Evolutionary conservation across 2,329 filamentous ascomycete genomes (phyloP), one percentile per base, ranked within the genome.

Genomic region (Fusarium nodosum): DNA sequence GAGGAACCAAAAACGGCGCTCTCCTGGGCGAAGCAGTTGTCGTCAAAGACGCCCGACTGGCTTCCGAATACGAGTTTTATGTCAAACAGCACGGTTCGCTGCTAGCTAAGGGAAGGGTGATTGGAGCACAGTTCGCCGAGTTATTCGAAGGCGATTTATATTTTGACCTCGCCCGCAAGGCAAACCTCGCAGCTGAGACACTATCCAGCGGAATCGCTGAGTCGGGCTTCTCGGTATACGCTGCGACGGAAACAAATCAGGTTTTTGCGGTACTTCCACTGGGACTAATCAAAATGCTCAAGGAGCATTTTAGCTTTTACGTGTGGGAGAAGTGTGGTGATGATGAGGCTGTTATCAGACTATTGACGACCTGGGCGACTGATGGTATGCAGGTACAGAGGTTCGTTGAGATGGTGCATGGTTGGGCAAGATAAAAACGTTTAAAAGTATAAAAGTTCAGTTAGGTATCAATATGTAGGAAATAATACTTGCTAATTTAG

Each of bases 281-380:
- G 15, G 68, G 66, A 0, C 50, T 85, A 36, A 78, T 84, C 24
- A 72, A 77, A 4, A 71, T 67, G 24, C 66, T 86, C 36, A 80
- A 84, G 62, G 78, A 82, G 42, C 70, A 76, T 8, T 86, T 84
- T 58, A 69, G 73, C 2, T 86, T 86, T 54, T 84, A 85, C 63
- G 78, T 81, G 1, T 85, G 84, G 84, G 82, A 86, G 38, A 79
- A 79, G 58, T 72, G 76, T 26, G 79, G 79, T 1, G 77, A 81
- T 55, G 78, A 77, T 10, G 70, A 75, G 47, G 79, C 79, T 0
- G 80, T 84, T 6, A 77, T 86, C 6, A 77, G 84, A 11, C 70
- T 86, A 50, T 73, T 86, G 30, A 86, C 84, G 2, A 85, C 83
- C 0, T 86, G 84, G 84, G 83, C 84, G 11, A 86, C 84, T 6